Evolutionary conservation across 2,329 filamentous ascomycete genomes (phyloP).

Genomic region (Cladosporium sp.): DNA sequence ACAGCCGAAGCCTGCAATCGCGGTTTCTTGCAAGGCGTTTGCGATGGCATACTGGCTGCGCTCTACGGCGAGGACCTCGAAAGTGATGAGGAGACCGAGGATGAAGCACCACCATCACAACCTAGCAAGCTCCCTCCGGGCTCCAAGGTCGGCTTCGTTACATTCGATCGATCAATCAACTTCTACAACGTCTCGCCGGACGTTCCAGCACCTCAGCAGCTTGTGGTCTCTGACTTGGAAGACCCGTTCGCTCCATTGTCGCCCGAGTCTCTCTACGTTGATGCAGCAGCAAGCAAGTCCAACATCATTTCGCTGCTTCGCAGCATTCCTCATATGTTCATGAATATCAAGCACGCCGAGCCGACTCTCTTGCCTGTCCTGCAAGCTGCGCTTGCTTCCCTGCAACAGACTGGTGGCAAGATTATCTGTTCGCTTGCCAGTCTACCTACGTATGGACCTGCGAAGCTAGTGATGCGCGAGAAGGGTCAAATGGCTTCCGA

Average conservation of each 20-base stretch:
- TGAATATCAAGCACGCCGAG: slow-evolving; percentile 82
- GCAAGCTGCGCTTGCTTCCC: slow-evolving; percentile 75
- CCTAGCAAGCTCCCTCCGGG: slow-evolving; percentile 64
- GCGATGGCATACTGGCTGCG: slow-evolving; percentile 78
- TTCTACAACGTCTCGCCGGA: slow-evolving; percentile 89
- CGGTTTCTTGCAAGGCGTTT: slow-evolving; percentile 85
- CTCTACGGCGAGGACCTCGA: slow-evolving; percentile 67
- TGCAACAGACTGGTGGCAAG: slow-evolving; percentile 86
- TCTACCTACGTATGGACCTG: slow-evolving; percentile 89
- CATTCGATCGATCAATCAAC: slow-evolving; percentile 93
- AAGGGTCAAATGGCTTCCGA: slow-evolving; percentile 79
- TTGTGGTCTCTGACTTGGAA: slow-evolving; percentile 96
- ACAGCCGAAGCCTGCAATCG: slow-evolving; percentile 88
- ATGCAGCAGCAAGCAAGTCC: slow-evolving; percentile 82
- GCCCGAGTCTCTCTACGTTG: slow-evolving; percentile 80
- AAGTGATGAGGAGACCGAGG: slow-evolving; percentile 50
- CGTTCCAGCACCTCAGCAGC: slow-evolving; percentile 88
- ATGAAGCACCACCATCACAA: slow-evolving; percentile 45
- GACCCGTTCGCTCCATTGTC: slow-evolving; percentile 92
- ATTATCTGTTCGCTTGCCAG: slow-evolving; percentile 81
- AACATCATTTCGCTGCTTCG: slow-evolving; percentile 85
- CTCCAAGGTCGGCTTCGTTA: slow-evolving; percentile 88
- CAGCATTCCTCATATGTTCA: slow-evolving; percentile 80
- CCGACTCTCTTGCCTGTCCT: slow-evolving; percentile 80
- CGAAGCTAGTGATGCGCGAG: slow-evolving; percentile 78